phyloP scores from a whole-genome alignment of 768 basidiomycete genomes.

The Chiua virens region DNA sequence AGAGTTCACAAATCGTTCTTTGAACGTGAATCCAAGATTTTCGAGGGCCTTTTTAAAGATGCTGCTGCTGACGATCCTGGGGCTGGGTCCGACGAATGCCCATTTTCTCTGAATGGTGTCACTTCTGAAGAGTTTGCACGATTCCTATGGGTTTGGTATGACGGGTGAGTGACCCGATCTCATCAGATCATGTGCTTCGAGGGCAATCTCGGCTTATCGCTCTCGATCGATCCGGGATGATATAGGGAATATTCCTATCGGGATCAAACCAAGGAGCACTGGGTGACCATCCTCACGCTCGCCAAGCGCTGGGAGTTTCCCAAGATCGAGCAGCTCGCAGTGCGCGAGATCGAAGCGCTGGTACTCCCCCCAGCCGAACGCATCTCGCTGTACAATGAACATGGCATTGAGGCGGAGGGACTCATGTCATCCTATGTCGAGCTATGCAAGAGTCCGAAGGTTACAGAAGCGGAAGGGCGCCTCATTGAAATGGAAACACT shows the following conservation, averaged over 20 bases:
- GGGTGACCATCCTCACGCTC: constrained; percentile 56
- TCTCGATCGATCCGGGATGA: not conserved
- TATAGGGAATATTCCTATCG: constrained; percentile 58
- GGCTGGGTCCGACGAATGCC: constrained; percentile 34
- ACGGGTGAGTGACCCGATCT: constrained; percentile 37
- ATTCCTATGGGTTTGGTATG: constrained; percentile 61
- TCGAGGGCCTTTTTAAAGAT: constrained; percentile 35
- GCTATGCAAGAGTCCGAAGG: constrained; percentile 51
- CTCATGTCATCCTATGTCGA: constrained; percentile 53
- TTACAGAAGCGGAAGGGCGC: constrained; percentile 52
- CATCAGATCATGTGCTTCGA: too few relatives aligned
- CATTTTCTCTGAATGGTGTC: constrained; percentile 43
- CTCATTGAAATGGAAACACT: constrained; percentile 56
- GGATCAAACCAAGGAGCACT: constrained; percentile 47
- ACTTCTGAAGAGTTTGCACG: constrained; percentile 46
- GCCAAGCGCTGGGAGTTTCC: constrained; percentile 56
- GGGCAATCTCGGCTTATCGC: not conserved
- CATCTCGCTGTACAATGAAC: constrained; percentile 55
- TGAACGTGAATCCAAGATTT: constrained; percentile 51
- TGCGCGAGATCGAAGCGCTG: constrained; percentile 55
- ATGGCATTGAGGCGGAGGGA: constrained; percentile 48
- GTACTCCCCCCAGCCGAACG: constrained; percentile 48
- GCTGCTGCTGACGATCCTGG: constrained; percentile 32
- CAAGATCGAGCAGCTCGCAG: constrained; percentile 48
- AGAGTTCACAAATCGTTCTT: constrained; percentile 60